A percentile compares a stretch with the other conserved stretches of the same genome.
Evolutionary conservation across 768 basidiomycete genomes (phyloP).

Genomic region (Lentinus tigrinus): DNA sequence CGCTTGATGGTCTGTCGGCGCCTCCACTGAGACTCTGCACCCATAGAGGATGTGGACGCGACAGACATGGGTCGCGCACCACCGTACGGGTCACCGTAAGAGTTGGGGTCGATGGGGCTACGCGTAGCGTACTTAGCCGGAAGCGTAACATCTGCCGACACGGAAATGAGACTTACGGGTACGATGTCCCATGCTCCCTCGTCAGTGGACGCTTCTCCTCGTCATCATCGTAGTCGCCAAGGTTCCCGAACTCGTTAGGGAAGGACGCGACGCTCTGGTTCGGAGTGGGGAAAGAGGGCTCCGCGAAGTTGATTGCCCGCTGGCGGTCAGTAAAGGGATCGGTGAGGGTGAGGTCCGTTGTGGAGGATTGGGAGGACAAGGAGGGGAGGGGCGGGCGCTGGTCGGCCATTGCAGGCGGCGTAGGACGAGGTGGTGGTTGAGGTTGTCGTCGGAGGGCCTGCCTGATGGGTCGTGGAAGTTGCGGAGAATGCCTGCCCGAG

Average conservation of each 20-base stretch:
- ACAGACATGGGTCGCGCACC: constrained; percentile 41
- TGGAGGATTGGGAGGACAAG: constrained; percentile 35
- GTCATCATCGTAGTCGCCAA: constrained; percentile 61
- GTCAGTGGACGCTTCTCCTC: constrained; percentile 76
- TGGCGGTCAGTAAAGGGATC: constrained; percentile 77
- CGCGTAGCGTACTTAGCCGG: neutral
- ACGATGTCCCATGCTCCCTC: constrained; percentile 57
- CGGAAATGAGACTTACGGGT: constrained; percentile 59
- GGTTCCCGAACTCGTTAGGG: constrained; percentile 45
- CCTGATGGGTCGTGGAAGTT: constrained; percentile 13
- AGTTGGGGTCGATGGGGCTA: constrained; percentile 48
- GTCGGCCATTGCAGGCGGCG: constrained; percentile 23
- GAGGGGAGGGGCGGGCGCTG: constrained; percentile 28
- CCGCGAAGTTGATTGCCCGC: constrained; percentile 59
- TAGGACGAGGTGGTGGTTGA: neutral
- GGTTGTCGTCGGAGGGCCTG: constrained; percentile 8
- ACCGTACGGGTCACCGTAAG: constrained; percentile 67
- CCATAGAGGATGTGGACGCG: constrained; percentile 35
- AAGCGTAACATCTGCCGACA: constrained; percentile 1
- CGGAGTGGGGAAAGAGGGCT: constrained; percentile 48
- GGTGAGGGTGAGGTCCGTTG: constrained; percentile 35
- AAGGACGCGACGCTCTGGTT: constrained; percentile 61
- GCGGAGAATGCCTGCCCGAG: constrained; percentile 2
- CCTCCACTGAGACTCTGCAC: constrained; percentile 45
- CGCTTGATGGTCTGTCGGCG: constrained; percentile 91